Conservation (phyloP, 148 eudicot genomes). For the Chenopodium berlandieri region DNA sequence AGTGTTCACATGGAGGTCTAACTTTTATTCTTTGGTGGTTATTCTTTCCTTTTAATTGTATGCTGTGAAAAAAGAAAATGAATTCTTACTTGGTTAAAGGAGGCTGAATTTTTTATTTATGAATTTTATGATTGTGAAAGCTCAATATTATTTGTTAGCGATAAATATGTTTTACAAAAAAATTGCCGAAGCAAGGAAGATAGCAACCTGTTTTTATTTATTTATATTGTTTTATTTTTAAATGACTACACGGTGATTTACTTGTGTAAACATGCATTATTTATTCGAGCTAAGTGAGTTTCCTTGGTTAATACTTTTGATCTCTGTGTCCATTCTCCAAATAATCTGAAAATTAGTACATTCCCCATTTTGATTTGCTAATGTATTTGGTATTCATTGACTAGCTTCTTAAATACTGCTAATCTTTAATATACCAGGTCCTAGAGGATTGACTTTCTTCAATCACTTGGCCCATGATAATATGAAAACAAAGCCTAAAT, state of each 20-base stretch:
- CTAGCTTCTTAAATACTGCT: not conserved
- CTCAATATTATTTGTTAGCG: not conserved
- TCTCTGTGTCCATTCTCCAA: not conserved
- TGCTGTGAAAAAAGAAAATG: not conserved
- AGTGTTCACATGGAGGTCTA: slow-evolving; percentile 46
- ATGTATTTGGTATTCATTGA: not conserved
- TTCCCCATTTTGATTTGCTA: not conserved
- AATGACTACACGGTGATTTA: not conserved
- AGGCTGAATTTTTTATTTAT: not conserved
- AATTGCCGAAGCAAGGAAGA: not conserved
- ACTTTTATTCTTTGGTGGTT: not conserved
- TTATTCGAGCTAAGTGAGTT: not conserved
- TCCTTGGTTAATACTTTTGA: not conserved
- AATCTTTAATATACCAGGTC: slow-evolving; percentile 29
- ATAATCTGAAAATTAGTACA: not conserved
- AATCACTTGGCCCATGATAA: slow-evolving; percentile 39
- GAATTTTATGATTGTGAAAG: not conserved
- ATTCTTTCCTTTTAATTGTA: not conserved
- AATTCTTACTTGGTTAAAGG: not conserved
- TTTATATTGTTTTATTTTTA: too few species aligned
- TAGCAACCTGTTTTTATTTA: not conserved
- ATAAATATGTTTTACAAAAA: not conserved
- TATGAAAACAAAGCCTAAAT: slow-evolving; percentile 35
- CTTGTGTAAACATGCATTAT: not conserved
- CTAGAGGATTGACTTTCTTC: slow-evolving; percentile 48